phyloP scores from a whole-genome alignment of 352 stramenopile genomes.

The Peronospora belbahrii region DNA sequence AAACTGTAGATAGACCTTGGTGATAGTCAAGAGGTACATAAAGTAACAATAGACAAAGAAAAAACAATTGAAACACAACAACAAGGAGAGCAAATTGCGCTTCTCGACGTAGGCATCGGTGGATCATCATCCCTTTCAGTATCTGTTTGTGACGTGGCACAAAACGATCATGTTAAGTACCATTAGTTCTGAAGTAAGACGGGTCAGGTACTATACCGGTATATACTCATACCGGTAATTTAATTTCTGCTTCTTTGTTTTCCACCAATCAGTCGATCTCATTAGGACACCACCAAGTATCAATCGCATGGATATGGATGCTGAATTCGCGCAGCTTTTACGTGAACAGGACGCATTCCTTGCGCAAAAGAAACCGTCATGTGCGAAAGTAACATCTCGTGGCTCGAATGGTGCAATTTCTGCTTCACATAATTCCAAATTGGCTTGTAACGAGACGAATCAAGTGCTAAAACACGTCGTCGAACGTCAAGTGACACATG shows the following conservation, averaged over 20 bases:
- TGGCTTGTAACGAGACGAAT: background rate
- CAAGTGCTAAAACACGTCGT: slow-evolving; percentile 52
- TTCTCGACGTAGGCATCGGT: no score
- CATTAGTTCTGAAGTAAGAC: no score
- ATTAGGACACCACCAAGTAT: background rate
- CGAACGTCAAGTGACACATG: slow-evolving; percentile 45
- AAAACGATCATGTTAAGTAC: no score
- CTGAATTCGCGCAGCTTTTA: slow-evolving; percentile 68
- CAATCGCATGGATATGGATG: slow-evolving; percentile 52
- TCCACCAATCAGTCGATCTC: no score
- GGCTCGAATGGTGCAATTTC: slow-evolving; percentile 1
- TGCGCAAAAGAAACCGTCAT: slow-evolving; percentile 41
- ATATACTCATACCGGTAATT: no score
- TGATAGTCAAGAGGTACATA: slow-evolving; percentile 23
- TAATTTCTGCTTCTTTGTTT: no score
- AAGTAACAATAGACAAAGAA: no score
- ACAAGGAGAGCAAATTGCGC: no score
- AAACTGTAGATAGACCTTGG: slow-evolving; percentile 8
- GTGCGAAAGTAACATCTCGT: slow-evolving; percentile 54
- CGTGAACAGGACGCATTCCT: slow-evolving; percentile 79
- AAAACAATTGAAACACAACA: no score
- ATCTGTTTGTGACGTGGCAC: no score
- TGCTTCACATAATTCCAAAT: background rate
- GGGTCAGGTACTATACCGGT: no score
- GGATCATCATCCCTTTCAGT: no score